phyloP scores from a whole-genome alignment of 352 stramenopile species.

The Globisporangium ultimum region DNA sequence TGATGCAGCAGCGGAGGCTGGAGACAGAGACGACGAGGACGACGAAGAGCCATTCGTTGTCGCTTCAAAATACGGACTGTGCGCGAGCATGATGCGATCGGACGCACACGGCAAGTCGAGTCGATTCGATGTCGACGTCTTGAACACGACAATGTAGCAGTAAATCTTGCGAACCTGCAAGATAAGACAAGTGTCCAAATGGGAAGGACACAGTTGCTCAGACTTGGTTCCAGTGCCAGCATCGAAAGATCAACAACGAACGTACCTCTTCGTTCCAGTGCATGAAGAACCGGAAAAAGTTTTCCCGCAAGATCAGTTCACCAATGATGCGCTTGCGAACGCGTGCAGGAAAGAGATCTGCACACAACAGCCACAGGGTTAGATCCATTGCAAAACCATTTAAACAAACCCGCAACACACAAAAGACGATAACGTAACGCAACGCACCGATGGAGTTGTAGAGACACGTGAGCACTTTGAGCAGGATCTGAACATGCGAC shows the following conservation, averaged over 20 bases:
- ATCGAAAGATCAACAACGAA: background rate
- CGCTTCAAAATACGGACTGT: slow-evolving; percentile 68
- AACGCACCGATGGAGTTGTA: slow-evolving; percentile 78
- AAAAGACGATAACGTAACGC: background rate
- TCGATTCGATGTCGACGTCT: slow-evolving; percentile 70
- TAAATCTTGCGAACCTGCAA: slow-evolving; percentile 82
- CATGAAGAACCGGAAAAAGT: slow-evolving; percentile 85
- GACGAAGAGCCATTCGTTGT: slow-evolving; percentile 18
- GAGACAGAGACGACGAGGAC: slow-evolving; percentile 12
- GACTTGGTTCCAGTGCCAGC: too few relatives aligned
- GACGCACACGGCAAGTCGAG: slow-evolving; percentile 69
- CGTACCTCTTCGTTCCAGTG: slow-evolving; percentile 88
- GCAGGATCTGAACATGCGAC: slow-evolving; percentile 76
- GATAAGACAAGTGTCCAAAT: background rate
- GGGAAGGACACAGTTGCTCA: background rate
- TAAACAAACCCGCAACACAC: background rate
- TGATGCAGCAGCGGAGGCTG: slow-evolving; percentile 1
- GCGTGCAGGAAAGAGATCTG: slow-evolving; percentile 65
- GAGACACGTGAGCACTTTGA: slow-evolving; percentile 84
- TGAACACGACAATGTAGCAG: slow-evolving; percentile 82
- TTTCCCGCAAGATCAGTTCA: slow-evolving; percentile 77
- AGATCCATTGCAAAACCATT: background rate
- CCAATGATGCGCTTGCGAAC: slow-evolving; percentile 63
- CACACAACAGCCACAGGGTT: background rate
- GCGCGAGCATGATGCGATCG: slow-evolving; percentile 70